These are phyloP conservation scores for Coelastrella sp. DNA, from an alignment of 139 green algal genomes.

Conservation along the genomic window DNA sequence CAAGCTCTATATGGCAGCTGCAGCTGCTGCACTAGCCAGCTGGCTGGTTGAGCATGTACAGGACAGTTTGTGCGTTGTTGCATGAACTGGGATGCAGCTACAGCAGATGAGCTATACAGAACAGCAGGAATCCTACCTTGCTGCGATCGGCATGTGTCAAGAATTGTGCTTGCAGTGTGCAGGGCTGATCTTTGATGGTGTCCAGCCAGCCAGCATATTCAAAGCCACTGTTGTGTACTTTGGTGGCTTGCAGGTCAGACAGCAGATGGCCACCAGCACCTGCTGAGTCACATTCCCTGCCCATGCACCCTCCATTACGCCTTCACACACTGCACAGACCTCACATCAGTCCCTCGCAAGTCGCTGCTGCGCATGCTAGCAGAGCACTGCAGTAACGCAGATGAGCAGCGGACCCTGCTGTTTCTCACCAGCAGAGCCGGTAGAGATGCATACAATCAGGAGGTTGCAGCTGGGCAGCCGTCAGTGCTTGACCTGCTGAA, in stretches of 20 bases:
- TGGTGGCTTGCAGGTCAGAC: not conserved
- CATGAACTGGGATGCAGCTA: too few relatives aligned
- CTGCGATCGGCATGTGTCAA: too few relatives aligned
- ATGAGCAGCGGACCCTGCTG: conserved; percentile 77
- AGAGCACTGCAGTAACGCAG: conserved; percentile 81
- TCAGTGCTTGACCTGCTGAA: conserved; percentile 88
- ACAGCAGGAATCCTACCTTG: too few relatives aligned
- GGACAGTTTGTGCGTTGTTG: too few relatives aligned
- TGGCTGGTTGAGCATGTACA: too few relatives aligned
- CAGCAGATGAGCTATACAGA: too few relatives aligned
- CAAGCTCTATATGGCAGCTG: too few relatives aligned
- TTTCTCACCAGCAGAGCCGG: conserved; percentile 70
- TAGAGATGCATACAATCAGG: conserved; percentile 66
- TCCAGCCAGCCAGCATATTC: not conserved
- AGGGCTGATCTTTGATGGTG: too few relatives aligned
- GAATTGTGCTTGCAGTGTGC: too few relatives aligned
- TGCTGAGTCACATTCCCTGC: conserved; percentile 76
- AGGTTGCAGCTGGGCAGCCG: conserved; percentile 75
- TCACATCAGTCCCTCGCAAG: conserved; percentile 82
- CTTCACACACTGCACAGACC: conserved; percentile 73
- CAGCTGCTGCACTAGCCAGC: too few relatives aligned
- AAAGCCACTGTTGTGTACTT: not conserved
- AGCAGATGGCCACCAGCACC: not conserved
- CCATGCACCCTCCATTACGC: conserved; percentile 85
- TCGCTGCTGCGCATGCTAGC: conserved; percentile 87